phyloP scores from a whole-genome alignment of 352 stramenopile species.

The Pythium plurisporium region DNA sequence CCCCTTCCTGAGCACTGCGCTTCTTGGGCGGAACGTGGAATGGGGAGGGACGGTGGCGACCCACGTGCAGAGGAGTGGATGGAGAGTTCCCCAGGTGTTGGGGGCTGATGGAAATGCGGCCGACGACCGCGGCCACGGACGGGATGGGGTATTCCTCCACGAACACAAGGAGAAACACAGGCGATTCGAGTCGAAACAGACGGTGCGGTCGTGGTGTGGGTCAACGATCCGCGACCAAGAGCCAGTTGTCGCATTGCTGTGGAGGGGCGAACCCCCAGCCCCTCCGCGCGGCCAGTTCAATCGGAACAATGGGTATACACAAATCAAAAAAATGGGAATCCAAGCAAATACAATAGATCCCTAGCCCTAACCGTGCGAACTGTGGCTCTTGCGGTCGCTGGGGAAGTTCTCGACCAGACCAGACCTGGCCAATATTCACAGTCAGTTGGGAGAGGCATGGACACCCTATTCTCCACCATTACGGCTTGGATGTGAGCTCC shows the following conservation, averaged over 20 bases:
- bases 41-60: neutral
- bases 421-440: no score
- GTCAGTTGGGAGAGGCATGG: neutral
- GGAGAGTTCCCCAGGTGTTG: neutral
- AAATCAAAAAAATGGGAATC: no score
- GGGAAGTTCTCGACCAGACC: no score
- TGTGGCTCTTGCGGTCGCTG: no score
- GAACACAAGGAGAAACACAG: no score
- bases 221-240: neutral
- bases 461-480: neutral
- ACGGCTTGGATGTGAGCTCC: no score
- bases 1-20: neutral
- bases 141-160: neutral
- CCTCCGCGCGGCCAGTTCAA: no score
- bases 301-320: no score
- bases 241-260: slow-evolving; percentile 6
- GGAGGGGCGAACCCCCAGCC: no score
- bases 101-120: neutral
- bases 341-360: no score
- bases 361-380: no score
- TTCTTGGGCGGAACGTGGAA: slow-evolving; percentile 7
- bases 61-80: neutral
- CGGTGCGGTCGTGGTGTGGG: neutral
- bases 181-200: slow-evolving; percentile 1
- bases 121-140: neutral